Evolutionary conservation across 2,329 filamentous ascomycete species (phyloP), one percentile per base, ranked within the genome.

Genomic region (Epichloe uncinata): DNA sequence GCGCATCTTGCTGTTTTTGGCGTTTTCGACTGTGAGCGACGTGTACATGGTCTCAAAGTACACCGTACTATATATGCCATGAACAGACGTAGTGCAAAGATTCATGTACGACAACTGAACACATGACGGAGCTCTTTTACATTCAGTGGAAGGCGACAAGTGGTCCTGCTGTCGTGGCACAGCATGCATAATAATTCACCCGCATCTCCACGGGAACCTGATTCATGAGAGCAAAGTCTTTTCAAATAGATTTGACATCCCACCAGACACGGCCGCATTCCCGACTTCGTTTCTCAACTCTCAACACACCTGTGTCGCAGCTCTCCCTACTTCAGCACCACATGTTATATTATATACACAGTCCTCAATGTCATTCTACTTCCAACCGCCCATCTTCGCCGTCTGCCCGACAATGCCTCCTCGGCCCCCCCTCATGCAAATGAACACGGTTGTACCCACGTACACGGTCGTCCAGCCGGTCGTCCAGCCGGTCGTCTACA

Each of bases 351-450:
- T 3, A 42, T 15, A 30, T 30, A 33, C 8, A n/a, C n/a, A 7
- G 22, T 11, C 41, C 7, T 46, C 6, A 6, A 64, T 65, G 61
- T 11, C 57, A 0, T 61, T 54, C 26, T 54, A 58, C 42, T 57
- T 61, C 41, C 60, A 58, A 18, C 53, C 57, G 11, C 58, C 60
- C 18, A 47, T 62, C 38, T 58, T 65, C n/a, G 42, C 34, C 35
- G 40, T 26, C 33, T 53, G 26, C 15, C 50, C 30, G n/a, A 42
- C 9, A 8, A 22, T 8, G 15, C 18, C 30, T 7, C 9, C 16
- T 16, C n/a, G 7, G 6, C 16, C 46, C 15, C 7, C 7, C 13
- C 15, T 30, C 3, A n/a, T 44, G 16, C 18, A 20, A 16, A 26
- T 30, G 33, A 22, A 9, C 12, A 12, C 34, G 11, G 22, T 26